phyloP scores from a whole-genome alignment of 164 flowering plant genomes.

The Houttuynia cordata region DNA sequence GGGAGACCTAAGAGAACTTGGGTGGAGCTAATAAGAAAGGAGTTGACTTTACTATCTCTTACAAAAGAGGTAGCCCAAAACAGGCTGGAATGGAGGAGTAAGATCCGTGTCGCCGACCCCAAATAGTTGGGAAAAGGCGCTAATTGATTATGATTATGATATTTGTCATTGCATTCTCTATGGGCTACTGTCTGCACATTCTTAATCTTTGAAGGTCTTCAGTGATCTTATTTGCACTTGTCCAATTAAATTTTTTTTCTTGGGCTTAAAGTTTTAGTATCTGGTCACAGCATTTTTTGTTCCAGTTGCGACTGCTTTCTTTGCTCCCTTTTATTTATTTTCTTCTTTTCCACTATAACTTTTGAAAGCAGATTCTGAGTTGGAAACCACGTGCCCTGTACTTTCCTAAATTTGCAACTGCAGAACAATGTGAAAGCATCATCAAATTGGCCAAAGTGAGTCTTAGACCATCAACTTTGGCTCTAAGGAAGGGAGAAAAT shows the following conservation, averaged over 20 bases:
- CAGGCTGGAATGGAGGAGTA: too few species aligned
- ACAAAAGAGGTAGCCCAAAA: too few species aligned
- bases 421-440: conserved; percentile 59
- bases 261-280: neutral
- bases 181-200: neutral
- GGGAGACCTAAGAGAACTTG: too few species aligned
- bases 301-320: neutral
- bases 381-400: conserved; percentile 83
- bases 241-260: neutral
- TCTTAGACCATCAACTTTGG: conserved; percentile 65
- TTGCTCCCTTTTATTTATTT: neutral
- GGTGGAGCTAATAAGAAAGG: too few species aligned
- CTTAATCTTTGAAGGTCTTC: neutral
- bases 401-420: conserved; percentile 72
- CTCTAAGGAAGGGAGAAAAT: conserved; percentile 72
- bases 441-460: conserved; percentile 43
- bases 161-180: too few species aligned
- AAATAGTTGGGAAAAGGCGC: too few species aligned
- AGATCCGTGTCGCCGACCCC: too few species aligned
- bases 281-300: neutral
- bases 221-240: neutral
- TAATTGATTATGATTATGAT: too few species aligned
- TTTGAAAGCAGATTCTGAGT: conserved; percentile 57
- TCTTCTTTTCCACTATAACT: conserved; percentile 1
- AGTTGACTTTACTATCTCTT: too few species aligned